Conservation (phyloP, 352 stramenopile genomes). For the Phytophthora sansomeana region DNA sequence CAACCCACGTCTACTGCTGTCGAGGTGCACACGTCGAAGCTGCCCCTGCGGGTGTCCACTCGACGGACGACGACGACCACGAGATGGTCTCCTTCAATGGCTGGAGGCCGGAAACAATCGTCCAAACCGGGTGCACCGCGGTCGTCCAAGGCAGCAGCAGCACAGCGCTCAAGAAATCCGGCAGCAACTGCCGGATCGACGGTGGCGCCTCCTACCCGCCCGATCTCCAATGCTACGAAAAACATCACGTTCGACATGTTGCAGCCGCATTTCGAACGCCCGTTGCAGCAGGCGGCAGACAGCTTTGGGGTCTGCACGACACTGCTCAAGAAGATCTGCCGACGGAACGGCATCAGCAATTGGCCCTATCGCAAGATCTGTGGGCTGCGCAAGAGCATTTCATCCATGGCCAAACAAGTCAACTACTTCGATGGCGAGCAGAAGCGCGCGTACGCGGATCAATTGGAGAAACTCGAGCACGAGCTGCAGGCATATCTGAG, state of each 20-base stretch:
- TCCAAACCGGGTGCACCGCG: neutral
- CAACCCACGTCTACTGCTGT: too few species aligned
- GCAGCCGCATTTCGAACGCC: conserved; percentile 64
- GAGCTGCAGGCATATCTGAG: conserved; percentile 55
- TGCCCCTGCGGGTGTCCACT: conserved; percentile 24
- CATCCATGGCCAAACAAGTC: conserved; percentile 66
- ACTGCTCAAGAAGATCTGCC: conserved; percentile 75
- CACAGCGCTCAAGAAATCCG: conserved; percentile 1
- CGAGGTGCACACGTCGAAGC: neutral
- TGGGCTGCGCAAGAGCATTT: conserved; percentile 63
- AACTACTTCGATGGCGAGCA: conserved; percentile 71
- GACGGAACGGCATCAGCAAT: conserved; percentile 64
- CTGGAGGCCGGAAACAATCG: conserved; percentile 6
- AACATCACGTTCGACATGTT: conserved; percentile 68
- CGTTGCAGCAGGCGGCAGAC: conserved; percentile 57
- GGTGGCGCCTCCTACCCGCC: conserved; percentile 23
- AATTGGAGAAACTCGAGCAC: conserved; percentile 50
- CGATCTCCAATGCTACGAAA: conserved; percentile 54
- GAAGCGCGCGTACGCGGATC: conserved; percentile 56
- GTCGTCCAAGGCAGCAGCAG: conserved; percentile 2
- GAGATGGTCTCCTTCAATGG: conserved; percentile 38
- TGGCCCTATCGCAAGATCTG: conserved; percentile 73
- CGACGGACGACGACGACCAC: conserved; percentile 38
- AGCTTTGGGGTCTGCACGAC: conserved; percentile 74
- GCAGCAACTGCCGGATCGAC: too few species aligned